phyloP scores from a whole-genome alignment of 768 basidiomycete species.

The Calocera cornea region DNA sequence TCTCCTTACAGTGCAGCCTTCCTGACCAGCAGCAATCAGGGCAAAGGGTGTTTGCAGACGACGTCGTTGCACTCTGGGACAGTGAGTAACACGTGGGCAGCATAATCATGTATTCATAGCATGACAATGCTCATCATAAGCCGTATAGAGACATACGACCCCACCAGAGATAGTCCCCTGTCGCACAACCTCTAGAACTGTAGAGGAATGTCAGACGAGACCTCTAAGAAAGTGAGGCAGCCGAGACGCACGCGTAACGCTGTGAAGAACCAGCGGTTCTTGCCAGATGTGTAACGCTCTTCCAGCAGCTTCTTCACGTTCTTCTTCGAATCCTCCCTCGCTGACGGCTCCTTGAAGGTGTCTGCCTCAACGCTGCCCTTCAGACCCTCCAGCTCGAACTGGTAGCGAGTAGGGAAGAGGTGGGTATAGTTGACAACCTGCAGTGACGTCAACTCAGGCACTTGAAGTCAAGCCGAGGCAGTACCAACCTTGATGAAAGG shows the following conservation, averaged over 20 bases:
- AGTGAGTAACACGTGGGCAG: background rate
- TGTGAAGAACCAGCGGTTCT: conserved; percentile 98
- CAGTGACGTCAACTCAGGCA: background rate
- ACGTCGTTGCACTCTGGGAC: no score
- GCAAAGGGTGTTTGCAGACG: no score
- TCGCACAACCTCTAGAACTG: background rate
- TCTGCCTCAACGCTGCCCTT: conserved; percentile 75
- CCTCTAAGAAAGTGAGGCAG: background rate
- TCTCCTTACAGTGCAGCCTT: no score
- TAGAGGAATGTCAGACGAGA: background rate
- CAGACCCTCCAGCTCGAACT: conserved; percentile 86
- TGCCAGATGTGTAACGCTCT: conserved; percentile 83
- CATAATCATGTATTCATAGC: conserved; percentile 3
- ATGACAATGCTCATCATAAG: background rate
- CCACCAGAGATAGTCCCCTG: background rate
- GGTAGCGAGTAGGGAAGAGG: conserved; percentile 98
- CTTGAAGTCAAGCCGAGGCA: background rate
- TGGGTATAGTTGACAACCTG: conserved; percentile 96
- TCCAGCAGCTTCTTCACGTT: conserved; percentile 90
- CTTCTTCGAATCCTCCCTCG: conserved; percentile 92
- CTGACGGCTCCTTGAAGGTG: conserved; percentile 94
- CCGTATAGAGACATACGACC: background rate
- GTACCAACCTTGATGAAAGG: conserved; percentile 94
- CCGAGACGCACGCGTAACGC: conserved; percentile 48
- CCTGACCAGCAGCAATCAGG: no score